These are phyloP conservation scores for Musa balbisiana DNA, from an alignment of 202 grass and related monocot species.

Conservation along the genomic window DNA sequence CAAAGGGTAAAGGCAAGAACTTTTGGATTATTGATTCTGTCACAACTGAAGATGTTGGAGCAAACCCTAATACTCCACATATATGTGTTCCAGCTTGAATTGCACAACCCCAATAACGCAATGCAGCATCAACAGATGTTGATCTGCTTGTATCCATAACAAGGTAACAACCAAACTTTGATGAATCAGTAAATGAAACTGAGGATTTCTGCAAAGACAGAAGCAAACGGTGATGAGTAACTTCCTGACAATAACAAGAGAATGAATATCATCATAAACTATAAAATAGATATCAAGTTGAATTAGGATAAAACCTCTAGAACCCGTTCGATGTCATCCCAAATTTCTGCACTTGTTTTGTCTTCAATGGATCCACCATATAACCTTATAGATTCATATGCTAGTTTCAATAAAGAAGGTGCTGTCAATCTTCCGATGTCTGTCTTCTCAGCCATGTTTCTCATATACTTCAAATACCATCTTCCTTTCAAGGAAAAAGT, in stretches of 20 bases:
- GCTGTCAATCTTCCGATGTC: slow-evolving; percentile 83
- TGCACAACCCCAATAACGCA: slow-evolving; percentile 88
- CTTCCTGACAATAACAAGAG: not conserved
- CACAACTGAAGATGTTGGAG: slow-evolving; percentile 38
- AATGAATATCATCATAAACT: not conserved
- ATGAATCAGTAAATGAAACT: slow-evolving; percentile 48
- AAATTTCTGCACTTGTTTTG: slow-evolving; percentile 71
- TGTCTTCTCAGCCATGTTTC: slow-evolving; percentile 78
- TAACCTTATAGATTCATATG: slow-evolving; percentile 57
- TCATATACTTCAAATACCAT: slow-evolving; percentile 74
- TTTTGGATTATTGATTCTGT: slow-evolving; percentile 42
- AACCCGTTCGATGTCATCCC: slow-evolving; percentile 58
- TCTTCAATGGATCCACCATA: slow-evolving; percentile 56
- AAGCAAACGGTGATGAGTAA: slow-evolving; percentile 5
- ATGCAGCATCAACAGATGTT: slow-evolving; percentile 49
- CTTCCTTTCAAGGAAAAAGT: slow-evolving; percentile 33
- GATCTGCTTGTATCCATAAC: slow-evolving; percentile 48
- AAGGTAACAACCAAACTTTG: slow-evolving; percentile 78
- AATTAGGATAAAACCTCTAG: slow-evolving; percentile 38
- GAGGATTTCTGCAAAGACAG: slow-evolving; percentile 43
- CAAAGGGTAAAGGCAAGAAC: slow-evolving; percentile 63
- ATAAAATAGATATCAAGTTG: not conserved
- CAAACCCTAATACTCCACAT: slow-evolving; percentile 69
- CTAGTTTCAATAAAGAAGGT: slow-evolving; percentile 75
- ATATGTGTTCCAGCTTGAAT: slow-evolving; percentile 78